Conservation (phyloP, 371 early-diverging fungal genomes). For the Smittium culicis region DNA sequence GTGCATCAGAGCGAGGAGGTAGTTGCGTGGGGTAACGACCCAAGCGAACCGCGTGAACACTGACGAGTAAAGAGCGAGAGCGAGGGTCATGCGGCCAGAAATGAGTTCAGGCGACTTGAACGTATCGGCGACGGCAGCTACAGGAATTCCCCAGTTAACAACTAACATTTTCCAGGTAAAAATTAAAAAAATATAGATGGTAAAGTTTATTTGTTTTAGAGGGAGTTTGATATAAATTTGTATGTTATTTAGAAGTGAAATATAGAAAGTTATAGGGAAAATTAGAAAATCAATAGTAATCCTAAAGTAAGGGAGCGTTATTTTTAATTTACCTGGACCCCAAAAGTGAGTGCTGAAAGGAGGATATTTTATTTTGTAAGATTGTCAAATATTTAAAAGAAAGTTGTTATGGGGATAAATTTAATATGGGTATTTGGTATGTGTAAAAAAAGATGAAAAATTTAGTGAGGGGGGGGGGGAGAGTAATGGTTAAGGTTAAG, state of each 20-base stretch:
- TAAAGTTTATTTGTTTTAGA: background rate
- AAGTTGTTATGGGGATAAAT: no score
- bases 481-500: no score
- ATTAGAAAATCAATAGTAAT: no score
- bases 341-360: constrained; percentile 55
- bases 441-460: background rate
- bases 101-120: constrained; percentile 84
- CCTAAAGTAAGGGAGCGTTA: no score
- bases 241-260: background rate
- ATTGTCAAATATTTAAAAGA: no score
- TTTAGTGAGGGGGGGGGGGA: constrained; percentile 1
- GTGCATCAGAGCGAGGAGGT: constrained; percentile 84
- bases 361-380: no score
- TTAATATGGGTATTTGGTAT: no score
- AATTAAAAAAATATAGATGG: background rate
- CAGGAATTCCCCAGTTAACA: constrained; percentile 95
- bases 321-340: constrained; percentile 77
- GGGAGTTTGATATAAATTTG: background rate
- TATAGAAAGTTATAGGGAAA: background rate
- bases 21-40: constrained; percentile 81
- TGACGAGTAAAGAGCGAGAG: constrained; percentile 64
- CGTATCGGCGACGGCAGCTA: constrained; percentile 88
- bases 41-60: constrained; percentile 94
- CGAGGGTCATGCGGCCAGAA: constrained; percentile 81
- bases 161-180: constrained; percentile 39